Conservation (phyloP, 2,329 filamentous ascomycete genomes). For the Talaromyces sp. region DNA sequence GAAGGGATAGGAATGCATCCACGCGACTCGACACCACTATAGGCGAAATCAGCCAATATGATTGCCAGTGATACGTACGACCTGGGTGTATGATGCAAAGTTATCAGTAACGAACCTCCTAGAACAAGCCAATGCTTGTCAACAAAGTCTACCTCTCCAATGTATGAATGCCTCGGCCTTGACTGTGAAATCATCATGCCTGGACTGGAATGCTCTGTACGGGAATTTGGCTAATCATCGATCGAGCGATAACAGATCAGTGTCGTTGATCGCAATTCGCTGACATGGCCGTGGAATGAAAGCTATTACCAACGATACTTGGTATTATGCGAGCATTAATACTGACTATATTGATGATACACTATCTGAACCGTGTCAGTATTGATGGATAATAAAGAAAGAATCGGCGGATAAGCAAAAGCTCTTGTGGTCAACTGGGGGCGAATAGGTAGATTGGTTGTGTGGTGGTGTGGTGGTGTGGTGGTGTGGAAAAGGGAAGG, state of each 20-base stretch:
- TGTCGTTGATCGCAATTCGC: slow-evolving; percentile 6
- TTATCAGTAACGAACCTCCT: not conserved
- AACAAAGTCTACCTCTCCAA: not conserved
- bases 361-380: too few species aligned
- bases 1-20: slow-evolving; percentile 17
- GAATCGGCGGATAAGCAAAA: not conserved
- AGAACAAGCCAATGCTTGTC: not conserved
- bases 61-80: not conserved
- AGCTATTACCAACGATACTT: not conserved
- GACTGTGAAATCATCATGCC: slow-evolving; percentile 8
- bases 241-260: not conserved
- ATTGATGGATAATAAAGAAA: not conserved
- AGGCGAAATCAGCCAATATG: not conserved
- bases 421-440: not conserved
- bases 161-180: not conserved
- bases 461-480: not conserved
- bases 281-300: slow-evolving; percentile 13
- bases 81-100: not conserved
- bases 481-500: not conserved
- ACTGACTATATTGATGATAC: not conserved
- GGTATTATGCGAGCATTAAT: slow-evolving; percentile 2
- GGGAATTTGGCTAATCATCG: not conserved
- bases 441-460: not conserved
- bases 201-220: slow-evolving; percentile 12
- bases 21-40: not conserved